Evolutionary conservation across 2,329 filamentous ascomycete species (phyloP), one percentile per base, ranked within the genome.

Genomic region (Penicillium palitans): DNA sequence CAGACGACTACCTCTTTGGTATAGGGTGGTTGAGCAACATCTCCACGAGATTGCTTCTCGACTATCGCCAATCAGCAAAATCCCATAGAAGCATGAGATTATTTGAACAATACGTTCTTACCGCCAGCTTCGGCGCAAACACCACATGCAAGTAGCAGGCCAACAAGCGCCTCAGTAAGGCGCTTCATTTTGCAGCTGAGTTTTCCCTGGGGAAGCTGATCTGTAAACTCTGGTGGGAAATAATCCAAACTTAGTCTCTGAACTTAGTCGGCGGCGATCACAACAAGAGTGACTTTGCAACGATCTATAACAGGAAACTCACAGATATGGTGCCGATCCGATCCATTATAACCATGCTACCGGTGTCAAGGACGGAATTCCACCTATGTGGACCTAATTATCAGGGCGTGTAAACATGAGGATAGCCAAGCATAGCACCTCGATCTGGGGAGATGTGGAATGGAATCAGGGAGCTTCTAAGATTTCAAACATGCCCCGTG

Each of bases 1-100:
- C 83, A 88, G 66, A 89, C 80, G 29, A 86, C 70, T 24, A 81
- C 79, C 50, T 83, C 76, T 58, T 82, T 76, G 6, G 79, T 77
- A 10, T 78, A 80, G 54, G 54, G 70, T 63, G 42, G 71, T 69
- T 45, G 75, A 17, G 49, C 72, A 4, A 74, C 74, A n/a, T 76
- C 64, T 73, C 31, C 58, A 24, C 55, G 19, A 21, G 55, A 54
- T 15, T 49, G 19, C 27, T 40, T 40, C 12, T 57, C 45, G 5
- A 47, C 60, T 61, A 50, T 35, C 1, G 27, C 52, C 17, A 58
- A 41, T 66, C 55, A 69, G 55, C 66, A 73, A 29, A 47, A 19
- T 39, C 13, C 8, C 5, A 44, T 35, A 8, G 29, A 17, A 19
- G 13, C 6, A 46, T 37, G n/a, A 25, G 17, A 1, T 10, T 47